A percentile compares a stretch with the other conserved stretches of the same genome.
These are phyloP conservation scores for Trebouxia sp. DNA, from an alignment of 139 green algal species.

Conservation along the genomic window DNA sequence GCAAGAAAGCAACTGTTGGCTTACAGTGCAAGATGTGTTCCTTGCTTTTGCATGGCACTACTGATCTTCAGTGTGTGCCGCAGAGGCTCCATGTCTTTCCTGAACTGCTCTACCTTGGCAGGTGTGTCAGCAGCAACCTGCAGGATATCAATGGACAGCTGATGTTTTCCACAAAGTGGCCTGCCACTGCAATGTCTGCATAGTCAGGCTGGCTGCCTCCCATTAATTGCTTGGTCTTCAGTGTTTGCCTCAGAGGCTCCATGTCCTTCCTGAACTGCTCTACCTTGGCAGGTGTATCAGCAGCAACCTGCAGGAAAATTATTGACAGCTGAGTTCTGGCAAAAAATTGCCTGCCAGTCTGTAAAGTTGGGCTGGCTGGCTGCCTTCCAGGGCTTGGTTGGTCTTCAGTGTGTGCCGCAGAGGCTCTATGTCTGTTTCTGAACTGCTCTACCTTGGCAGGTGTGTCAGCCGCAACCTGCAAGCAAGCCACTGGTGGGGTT, in stretches of 20 bases:
- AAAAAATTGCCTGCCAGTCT: too few relatives aligned
- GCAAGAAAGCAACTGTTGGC: not conserved
- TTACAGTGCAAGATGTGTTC: not conserved
- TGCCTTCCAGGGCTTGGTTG: not conserved
- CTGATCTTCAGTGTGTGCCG: not conserved
- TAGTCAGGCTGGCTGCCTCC: not conserved
- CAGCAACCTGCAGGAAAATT: not conserved
- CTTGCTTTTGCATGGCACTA: too few relatives aligned
- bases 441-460: not conserved
- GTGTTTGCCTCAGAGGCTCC: not conserved
- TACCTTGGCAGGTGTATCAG: not conserved
- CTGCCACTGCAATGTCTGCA: slow-evolving; percentile 2
- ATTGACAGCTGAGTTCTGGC: too few relatives aligned
- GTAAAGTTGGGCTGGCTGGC: too few relatives aligned
- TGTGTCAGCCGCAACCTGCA: not conserved
- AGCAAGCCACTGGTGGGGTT: not conserved
- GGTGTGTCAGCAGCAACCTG: not conserved
- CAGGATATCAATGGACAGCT: not conserved
- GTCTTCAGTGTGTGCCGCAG: not conserved
- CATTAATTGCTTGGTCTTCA: not conserved
- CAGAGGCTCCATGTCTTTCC: not conserved
- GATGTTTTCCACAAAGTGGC: not conserved
- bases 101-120: not conserved
- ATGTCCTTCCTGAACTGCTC: not conserved
- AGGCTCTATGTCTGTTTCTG: not conserved